These are phyloP conservation scores for Debaryomyces fabryi DNA, from an alignment of 1,139 yeast species.

Conservation along the genomic window DNA sequence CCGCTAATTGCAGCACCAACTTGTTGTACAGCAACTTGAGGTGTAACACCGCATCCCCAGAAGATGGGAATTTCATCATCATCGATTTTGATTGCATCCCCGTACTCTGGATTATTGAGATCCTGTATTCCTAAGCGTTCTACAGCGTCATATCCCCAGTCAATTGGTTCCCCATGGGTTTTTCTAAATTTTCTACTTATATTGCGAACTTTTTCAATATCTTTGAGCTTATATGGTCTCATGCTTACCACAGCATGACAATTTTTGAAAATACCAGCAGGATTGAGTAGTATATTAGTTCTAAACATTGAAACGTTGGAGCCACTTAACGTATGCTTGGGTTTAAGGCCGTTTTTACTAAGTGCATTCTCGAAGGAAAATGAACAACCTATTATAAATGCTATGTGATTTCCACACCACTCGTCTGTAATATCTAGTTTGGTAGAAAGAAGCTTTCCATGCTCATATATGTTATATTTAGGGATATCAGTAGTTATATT, in stretches of 20 bases:
- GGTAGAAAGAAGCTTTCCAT: slow-evolving; percentile 24
- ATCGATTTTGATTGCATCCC: slow-evolving; percentile 23
- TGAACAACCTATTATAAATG: slow-evolving; percentile 40
- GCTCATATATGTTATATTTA: slow-evolving; percentile 26
- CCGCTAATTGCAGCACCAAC: slow-evolving; percentile 26
- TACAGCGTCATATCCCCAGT: slow-evolving; percentile 37
- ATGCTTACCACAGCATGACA: slow-evolving; percentile 39
- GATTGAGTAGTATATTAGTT: slow-evolving; percentile 26
- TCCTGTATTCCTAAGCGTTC: slow-evolving; percentile 29
- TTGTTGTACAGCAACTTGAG: slow-evolving; percentile 31
- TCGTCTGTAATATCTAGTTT: slow-evolving; percentile 23
- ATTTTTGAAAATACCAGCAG: slow-evolving; percentile 32
- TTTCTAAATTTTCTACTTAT: slow-evolving; percentile 26
- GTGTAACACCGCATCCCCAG: slow-evolving; percentile 45
- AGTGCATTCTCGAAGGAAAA: slow-evolving; percentile 37
- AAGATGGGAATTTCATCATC: slow-evolving; percentile 39
- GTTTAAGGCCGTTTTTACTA: slow-evolving; percentile 23
- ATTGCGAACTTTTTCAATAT: slow-evolving; percentile 25
- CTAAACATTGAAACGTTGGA: slow-evolving; percentile 15
- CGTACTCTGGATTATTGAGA: slow-evolving; percentile 27
- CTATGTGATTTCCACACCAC: slow-evolving; percentile 33
- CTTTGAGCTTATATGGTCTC: slow-evolving; percentile 32
- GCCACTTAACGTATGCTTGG: slow-evolving; percentile 18
- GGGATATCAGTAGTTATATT: slow-evolving; percentile 34
- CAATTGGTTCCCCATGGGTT: slow-evolving; percentile 40